Base-by-base conservation (phyloP, 2,329 filamentous ascomycete species). In the Pestalotiopsis sp. region DNA sequence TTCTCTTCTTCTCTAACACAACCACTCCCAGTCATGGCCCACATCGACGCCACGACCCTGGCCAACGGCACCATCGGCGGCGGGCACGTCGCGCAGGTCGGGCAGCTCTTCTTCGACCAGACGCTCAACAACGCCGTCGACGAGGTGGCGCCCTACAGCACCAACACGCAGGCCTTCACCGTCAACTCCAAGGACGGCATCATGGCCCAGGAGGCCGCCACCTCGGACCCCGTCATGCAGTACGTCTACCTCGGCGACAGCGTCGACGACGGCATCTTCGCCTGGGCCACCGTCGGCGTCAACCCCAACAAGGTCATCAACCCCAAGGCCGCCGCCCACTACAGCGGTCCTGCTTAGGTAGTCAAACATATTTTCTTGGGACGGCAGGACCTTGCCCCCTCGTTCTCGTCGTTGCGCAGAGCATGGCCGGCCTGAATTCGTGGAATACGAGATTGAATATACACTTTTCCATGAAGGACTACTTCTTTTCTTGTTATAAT, bases 91-190 rank as follows among this genome's bases (percentile, higher is more conserved):
- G 75, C 78, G 27, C 76, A 73, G 56, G 79, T 77, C 1, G 78
- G 78, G 6, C 78, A 80, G 68, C 49, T 80, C 7, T 80, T 75
- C 69, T 75, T 80, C 11, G 73, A 74, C 20, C 77, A 80, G 68
- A 66, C 69, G 1, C 62, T 80, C 1, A 66, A 66, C 65, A 12
- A 66, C 20, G 65, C 23, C 23, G 56, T 66, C 56, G 23, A 59
- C 36, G 31, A 27, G 25, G 36, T 66, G 1, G 25, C 65, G 27
- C 65, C 65, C 11, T 66, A 66, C 65, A 66, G 56, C 56, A 66
- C 52, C 65, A 66, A 66, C 65, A 66, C 27, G 7, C 65, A 66
- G 56, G 14, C 65, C 20, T 66, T 66, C 65, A 66, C 56, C 4
- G 52, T 41, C 11, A 66, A 66, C 40, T 25, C 14, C 17, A 56